phyloP scores from a whole-genome alignment of 2,329 filamentous ascomycete species.

The Tolypocladium endophyticum region DNA sequence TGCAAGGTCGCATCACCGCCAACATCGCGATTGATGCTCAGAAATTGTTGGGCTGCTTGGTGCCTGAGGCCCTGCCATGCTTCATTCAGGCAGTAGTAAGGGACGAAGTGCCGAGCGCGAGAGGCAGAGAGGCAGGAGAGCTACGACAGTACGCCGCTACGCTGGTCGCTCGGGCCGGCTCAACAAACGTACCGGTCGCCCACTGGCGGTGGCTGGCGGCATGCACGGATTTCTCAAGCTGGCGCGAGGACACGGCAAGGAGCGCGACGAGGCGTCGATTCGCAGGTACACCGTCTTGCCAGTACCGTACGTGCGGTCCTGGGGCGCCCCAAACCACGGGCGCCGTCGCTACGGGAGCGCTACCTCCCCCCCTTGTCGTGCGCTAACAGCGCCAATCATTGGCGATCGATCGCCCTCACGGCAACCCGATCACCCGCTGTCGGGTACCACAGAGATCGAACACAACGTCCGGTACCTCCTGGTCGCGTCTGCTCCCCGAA shows the following conservation, averaged over 20 bases:
- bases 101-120: neutral
- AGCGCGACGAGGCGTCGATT: neutral
- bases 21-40: neutral
- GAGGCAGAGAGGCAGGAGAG: too few relatives aligned
- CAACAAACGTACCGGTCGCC: neutral
- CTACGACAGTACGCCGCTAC: neutral
- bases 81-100: neutral
- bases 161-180: neutral
- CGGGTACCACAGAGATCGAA: slow-evolving; percentile 9
- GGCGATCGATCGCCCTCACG: slow-evolving; percentile 12
- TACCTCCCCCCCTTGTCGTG: neutral
- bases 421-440: slow-evolving; percentile 9
- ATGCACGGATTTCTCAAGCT: neutral
- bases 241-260: neutral
- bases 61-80: neutral
- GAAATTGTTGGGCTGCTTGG: neutral
- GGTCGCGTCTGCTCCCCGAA: neutral
- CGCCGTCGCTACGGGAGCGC: neutral
- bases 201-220: neutral
- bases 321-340: neutral
- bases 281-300: neutral
- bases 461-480: neutral
- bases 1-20: neutral
- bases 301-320: too few relatives aligned
- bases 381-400: slow-evolving; percentile 1